Conservation (phyloP, 805 yeast genomes). For the Lipomyces sp. region DNA sequence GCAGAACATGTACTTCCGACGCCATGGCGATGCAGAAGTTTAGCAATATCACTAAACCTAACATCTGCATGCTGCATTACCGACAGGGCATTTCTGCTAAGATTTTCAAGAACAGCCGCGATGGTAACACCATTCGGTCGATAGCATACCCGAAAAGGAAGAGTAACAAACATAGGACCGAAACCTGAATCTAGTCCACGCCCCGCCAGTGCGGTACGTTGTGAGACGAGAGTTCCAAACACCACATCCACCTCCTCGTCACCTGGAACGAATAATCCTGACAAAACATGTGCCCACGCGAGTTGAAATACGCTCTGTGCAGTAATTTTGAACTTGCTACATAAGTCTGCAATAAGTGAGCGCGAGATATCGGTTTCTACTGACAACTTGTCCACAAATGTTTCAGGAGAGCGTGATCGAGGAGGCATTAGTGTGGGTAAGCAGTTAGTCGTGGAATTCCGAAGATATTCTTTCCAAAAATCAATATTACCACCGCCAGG, state of each 20-base stretch:
- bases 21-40: not conserved
- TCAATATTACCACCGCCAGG: not conserved
- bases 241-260: constrained; percentile 28
- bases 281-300: constrained; percentile 35
- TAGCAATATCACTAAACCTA: constrained; percentile 11
- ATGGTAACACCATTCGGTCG: not conserved
- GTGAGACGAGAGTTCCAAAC: constrained; percentile 36
- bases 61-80: constrained; percentile 16
- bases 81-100: not conserved
- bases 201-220: constrained; percentile 20
- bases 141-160: constrained; percentile 24
- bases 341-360: not conserved
- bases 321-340: constrained; percentile 14
- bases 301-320: constrained; percentile 30
- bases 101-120: not conserved
- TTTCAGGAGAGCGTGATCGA: not conserved
- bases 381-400: constrained; percentile 6
- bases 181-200: constrained; percentile 9
- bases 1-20: not conserved
- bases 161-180: constrained; percentile 29
- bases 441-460: not conserved
- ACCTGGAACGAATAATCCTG: not conserved
- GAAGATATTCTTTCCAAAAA: constrained; percentile 25
- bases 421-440: constrained; percentile 14
- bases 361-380: not conserved